phyloP scores from a whole-genome alignment of 2,329 filamentous ascomycete genomes.

The Plectosphaerella plurivora region DNA sequence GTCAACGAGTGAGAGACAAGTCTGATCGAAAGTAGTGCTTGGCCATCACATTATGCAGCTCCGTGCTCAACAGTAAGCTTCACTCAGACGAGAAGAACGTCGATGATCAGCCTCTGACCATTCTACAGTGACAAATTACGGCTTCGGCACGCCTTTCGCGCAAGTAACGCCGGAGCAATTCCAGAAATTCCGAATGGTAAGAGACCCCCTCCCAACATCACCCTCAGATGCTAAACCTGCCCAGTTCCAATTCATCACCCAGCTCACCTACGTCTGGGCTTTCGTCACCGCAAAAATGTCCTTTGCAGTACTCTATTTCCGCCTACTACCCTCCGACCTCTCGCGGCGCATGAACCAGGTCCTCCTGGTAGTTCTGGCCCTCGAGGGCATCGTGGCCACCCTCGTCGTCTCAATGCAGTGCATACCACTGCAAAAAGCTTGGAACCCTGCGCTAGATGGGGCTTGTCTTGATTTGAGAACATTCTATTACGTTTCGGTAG shows the following conservation, averaged over 20 bases:
- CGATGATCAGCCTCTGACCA: background rate
- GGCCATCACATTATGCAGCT: conserved; percentile 11
- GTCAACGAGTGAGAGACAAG: too few species aligned
- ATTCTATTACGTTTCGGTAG: conserved; percentile 10
- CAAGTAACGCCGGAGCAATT: conserved; percentile 7
- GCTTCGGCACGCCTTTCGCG: conserved; percentile 10
- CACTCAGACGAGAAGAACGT: too few species aligned
- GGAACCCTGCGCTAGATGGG: conserved; percentile 9
- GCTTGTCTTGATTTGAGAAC: conserved; percentile 22
- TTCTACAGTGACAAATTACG: conserved; percentile 8
- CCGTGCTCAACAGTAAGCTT: conserved; percentile 8
- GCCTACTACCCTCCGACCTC: conserved; percentile 9
- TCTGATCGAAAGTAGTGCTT: conserved; percentile 6
- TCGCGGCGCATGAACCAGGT: conserved; percentile 10
- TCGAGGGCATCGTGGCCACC: conserved; percentile 11
- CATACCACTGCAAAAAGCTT: conserved; percentile 9
- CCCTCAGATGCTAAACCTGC: background rate
- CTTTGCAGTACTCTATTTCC: conserved; percentile 10
- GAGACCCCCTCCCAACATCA: background rate
- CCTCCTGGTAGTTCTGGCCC: conserved; percentile 7
- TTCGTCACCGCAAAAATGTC: conserved; percentile 13
- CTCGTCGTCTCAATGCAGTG: conserved; percentile 13
- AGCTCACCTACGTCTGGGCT: conserved; percentile 12
- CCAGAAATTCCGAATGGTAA: conserved; percentile 7
- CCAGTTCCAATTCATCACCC: conserved; percentile 11